Percentiles rank a stretch among this genome's conserved stretches.
Conservation (phyloP, 164 flowering plant species). For the Vitis vinifera region ASM3070453v1 NC_081805.1:3700501-3701000, state of each 20-base stretch:
- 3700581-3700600: neutral
- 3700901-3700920: constrained; percentile 69
- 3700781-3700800: too few species aligned
- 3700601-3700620: too few species aligned
- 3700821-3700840: neutral
- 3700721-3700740: too few species aligned
- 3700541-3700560: constrained; percentile 77
- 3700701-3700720: too few species aligned
- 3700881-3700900: constrained; percentile 50
- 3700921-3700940: constrained; percentile 85
- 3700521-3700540: constrained; percentile 80
- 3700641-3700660: too few species aligned
- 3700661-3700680: too few species aligned
- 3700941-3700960: constrained; percentile 81
- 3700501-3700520: constrained; percentile 84
- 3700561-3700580: neutral
- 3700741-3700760: too few species aligned
- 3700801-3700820: neutral
- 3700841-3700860: neutral
- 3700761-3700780: too few species aligned
- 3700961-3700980: constrained; percentile 57
- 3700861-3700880: neutral
- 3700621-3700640: too few species aligned
- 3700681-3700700: too few species aligned
- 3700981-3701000: neutral